These are phyloP conservation scores for Aspergillus sp. DNA, from an alignment of 2,329 filamentous ascomycete species.

Conservation along the genomic window DNA sequence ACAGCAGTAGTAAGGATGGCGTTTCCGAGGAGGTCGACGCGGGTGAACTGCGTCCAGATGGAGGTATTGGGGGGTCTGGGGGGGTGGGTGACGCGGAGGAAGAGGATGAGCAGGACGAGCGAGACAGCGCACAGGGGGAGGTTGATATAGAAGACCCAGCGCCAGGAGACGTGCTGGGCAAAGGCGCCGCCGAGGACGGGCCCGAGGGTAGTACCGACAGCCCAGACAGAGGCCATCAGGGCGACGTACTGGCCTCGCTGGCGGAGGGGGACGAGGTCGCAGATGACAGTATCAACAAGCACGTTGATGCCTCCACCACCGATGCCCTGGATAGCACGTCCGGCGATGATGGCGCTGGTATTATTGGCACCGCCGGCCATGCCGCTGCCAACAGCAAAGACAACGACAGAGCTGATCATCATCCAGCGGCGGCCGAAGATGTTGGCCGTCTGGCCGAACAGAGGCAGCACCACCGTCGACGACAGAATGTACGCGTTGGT, in stretches of 20 bases:
- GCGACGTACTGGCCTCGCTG: constrained; percentile 27
- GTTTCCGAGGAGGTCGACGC: constrained; percentile 17
- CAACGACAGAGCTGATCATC: constrained; percentile 38
- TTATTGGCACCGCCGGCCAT: constrained; percentile 33
- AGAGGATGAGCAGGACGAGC: constrained; percentile 12
- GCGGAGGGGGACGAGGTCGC: constrained; percentile 38
- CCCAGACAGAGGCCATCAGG: constrained; percentile 23
- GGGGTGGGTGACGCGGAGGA: background rate
- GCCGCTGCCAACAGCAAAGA: constrained; percentile 46
- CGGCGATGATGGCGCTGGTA: constrained; percentile 34
- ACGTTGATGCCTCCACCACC: constrained; percentile 44
- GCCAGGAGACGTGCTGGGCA: constrained; percentile 22
- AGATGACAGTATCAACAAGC: constrained; percentile 40
- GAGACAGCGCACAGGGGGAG: constrained; percentile 25
- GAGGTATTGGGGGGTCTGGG: background rate
- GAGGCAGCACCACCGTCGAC: background rate
- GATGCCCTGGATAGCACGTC: constrained; percentile 44
- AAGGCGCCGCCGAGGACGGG: constrained; percentile 32
- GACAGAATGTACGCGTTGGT: constrained; percentile 14
- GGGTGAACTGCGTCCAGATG: background rate
- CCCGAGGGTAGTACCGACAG: constrained; percentile 23
- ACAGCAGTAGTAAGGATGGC: constrained; percentile 14
- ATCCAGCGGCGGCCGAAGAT: constrained; percentile 45
- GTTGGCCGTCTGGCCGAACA: constrained; percentile 10
- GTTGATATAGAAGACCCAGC: constrained; percentile 32